These are phyloP conservation scores for Fusarium algeriense DNA, from an alignment of 2,329 filamentous ascomycete species.

Conservation along the genomic window DNA sequence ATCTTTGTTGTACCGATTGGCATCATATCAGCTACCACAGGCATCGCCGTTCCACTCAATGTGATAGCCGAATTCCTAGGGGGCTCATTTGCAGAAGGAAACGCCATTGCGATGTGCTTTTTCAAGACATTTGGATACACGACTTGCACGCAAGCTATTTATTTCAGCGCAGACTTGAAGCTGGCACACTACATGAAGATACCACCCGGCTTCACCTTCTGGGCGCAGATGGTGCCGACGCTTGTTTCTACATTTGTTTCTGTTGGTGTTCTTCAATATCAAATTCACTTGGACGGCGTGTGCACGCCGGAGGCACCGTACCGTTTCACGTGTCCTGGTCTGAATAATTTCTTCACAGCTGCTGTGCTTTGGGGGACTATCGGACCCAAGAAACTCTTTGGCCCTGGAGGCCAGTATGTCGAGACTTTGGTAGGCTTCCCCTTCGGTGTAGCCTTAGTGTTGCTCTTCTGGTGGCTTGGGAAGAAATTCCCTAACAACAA, in stretches of 20 bases:
- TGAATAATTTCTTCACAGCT: conserved; percentile 56
- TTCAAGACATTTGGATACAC: conserved; percentile 59
- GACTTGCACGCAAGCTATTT: conserved; percentile 52
- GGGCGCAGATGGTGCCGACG: conserved; percentile 52
- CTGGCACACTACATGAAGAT: conserved; percentile 61
- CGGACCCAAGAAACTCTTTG: conserved; percentile 55
- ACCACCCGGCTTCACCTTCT: conserved; percentile 53
- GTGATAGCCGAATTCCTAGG: conserved; percentile 63
- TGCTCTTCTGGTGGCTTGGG: conserved; percentile 53
- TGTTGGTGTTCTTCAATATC: conserved; percentile 54
- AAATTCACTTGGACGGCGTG: conserved; percentile 53
- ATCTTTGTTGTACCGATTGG: conserved; percentile 60
- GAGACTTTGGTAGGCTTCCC: conserved; percentile 55
- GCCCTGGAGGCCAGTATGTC: conserved; percentile 52
- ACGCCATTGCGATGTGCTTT: conserved; percentile 61
- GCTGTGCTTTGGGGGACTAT: conserved; percentile 58
- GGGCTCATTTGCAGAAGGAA: conserved; percentile 57
- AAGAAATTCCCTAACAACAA: conserved; percentile 50
- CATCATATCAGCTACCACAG: conserved; percentile 59
- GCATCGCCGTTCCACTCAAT: conserved; percentile 57
- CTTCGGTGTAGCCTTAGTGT: conserved; percentile 52
- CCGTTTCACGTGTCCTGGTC: conserved; percentile 54
- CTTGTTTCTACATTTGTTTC: conserved; percentile 52
- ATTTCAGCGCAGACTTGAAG: conserved; percentile 54
- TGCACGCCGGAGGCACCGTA: conserved; percentile 54